These are phyloP conservation scores for Pseudocercospora fijiensis DNA, from an alignment of 2,329 filamentous ascomycete genomes.

Conservation along the genomic window DNA sequence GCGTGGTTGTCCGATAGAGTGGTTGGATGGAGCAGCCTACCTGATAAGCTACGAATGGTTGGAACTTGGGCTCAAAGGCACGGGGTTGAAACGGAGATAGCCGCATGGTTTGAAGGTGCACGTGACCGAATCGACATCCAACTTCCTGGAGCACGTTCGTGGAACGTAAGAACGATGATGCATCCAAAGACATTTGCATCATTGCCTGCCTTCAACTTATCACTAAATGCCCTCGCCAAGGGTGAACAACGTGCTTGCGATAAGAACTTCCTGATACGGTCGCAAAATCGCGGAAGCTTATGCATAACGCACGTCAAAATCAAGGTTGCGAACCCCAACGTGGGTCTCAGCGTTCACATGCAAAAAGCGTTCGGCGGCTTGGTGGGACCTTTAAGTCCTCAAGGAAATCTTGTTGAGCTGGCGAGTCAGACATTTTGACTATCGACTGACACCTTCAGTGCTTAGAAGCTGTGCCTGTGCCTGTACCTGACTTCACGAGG, in stretches of 20 bases:
- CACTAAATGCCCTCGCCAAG: neutral
- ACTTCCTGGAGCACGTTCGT: too few relatives aligned
- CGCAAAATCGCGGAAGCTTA: constrained; percentile 9
- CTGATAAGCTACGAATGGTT: too few relatives aligned
- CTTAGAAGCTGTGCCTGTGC: neutral
- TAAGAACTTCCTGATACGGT: constrained; percentile 10
- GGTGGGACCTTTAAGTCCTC: neutral
- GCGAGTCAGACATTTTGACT: neutral
- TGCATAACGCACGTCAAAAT: constrained; percentile 20
- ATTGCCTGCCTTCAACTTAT: neutral
- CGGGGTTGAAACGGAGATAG: too few relatives aligned
- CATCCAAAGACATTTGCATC: too few relatives aligned
- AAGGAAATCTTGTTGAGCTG: constrained; percentile 2
- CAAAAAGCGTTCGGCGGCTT: constrained; percentile 11
- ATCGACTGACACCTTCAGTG: neutral
- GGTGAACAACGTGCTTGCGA: constrained; percentile 12
- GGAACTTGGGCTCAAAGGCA: too few relatives aligned
- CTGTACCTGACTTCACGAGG: neutral
- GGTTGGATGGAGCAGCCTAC: too few relatives aligned
- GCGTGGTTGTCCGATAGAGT: too few relatives aligned
- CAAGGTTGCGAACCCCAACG: constrained; percentile 15
- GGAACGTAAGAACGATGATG: too few relatives aligned
- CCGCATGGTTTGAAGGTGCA: too few relatives aligned
- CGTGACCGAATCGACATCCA: too few relatives aligned
- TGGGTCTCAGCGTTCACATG: constrained; percentile 20